phyloP scores from a whole-genome alignment of 345 rosid species.

The Eucalyptus virginea region DNA sequence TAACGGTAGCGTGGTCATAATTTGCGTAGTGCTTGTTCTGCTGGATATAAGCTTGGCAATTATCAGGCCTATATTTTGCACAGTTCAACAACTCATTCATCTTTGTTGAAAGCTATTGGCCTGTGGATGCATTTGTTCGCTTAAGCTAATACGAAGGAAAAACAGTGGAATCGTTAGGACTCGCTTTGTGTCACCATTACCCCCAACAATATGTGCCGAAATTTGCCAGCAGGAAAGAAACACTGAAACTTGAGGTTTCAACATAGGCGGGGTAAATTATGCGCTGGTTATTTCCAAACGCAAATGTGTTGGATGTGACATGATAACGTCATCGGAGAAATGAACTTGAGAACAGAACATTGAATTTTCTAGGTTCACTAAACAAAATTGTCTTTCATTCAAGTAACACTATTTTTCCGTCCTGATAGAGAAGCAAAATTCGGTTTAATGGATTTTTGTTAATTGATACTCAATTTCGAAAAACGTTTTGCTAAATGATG shows the following conservation, averaged over 20 bases:
- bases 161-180: not conserved
- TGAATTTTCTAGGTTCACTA: not conserved
- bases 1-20: not conserved
- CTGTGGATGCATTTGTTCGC: not conserved
- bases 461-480: not conserved
- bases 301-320: accelerated
- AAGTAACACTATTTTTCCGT: not conserved
- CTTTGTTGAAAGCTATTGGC: not conserved
- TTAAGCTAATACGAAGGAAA: not conserved
- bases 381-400: not conserved
- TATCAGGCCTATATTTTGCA: not conserved
- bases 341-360: not conserved
- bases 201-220: not conserved
- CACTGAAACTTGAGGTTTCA: not conserved
- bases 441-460: not conserved
- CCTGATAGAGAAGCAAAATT: not conserved
- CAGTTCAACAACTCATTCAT: not conserved
- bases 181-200: not conserved
- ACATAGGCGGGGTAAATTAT: not conserved
- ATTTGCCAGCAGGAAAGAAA: not conserved
- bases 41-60: not conserved
- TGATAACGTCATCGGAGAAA: accelerated
- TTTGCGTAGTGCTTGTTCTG: not conserved
- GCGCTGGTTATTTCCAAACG: not conserved
- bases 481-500: not conserved